A percentile compares a stretch with the other conserved stretches of the same genome.
phyloP scores from a whole-genome alignment of 805 yeast species.

The Candida ponderosae region DNA sequence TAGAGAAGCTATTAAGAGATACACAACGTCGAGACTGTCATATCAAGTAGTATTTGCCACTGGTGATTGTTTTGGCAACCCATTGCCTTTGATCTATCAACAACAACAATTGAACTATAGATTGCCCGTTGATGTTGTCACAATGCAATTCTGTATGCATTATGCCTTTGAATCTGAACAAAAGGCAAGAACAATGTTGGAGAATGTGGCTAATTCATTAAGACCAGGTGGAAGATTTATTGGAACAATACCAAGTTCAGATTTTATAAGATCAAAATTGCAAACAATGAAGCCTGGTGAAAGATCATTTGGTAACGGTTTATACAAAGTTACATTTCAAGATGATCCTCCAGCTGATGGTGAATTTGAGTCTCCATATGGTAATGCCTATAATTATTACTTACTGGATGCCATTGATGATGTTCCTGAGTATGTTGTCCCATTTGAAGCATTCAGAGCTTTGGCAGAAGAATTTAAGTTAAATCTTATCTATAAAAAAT shows the following conservation, averaged over 20 bases:
- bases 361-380: slow-evolving; percentile 66
- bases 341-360: slow-evolving; percentile 71
- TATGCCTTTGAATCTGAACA: slow-evolving; percentile 88
- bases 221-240: slow-evolving; percentile 80
- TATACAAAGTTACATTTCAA: slow-evolving; percentile 79
- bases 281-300: slow-evolving; percentile 43
- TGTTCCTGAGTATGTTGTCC: slow-evolving; percentile 95
- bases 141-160: slow-evolving; percentile 89
- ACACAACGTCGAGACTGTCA: slow-evolving; percentile 44
- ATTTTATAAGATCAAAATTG: slow-evolving; percentile 65
- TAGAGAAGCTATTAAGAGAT: slow-evolving; percentile 75
- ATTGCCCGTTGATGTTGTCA: slow-evolving; percentile 82
- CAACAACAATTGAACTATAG: slow-evolving; percentile 33
- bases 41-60: slow-evolving; percentile 82
- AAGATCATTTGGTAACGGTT: slow-evolving; percentile 74
- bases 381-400: slow-evolving; percentile 75
- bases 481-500: slow-evolving; percentile 61
- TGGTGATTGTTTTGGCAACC: slow-evolving; percentile 81
- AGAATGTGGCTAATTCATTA: slow-evolving; percentile 69
- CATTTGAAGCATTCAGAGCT: slow-evolving; percentile 79
- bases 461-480: slow-evolving; percentile 80
- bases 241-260: slow-evolving; percentile 93
- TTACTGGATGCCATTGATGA: slow-evolving; percentile 91
- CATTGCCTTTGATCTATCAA: slow-evolving; percentile 58
- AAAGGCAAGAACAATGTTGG: slow-evolving; percentile 63